These are phyloP conservation scores for Cutaneotrichosporon arboriforme DNA, from an alignment of 1,284 basidiomycete species.

Conservation along the genomic window DNA sequence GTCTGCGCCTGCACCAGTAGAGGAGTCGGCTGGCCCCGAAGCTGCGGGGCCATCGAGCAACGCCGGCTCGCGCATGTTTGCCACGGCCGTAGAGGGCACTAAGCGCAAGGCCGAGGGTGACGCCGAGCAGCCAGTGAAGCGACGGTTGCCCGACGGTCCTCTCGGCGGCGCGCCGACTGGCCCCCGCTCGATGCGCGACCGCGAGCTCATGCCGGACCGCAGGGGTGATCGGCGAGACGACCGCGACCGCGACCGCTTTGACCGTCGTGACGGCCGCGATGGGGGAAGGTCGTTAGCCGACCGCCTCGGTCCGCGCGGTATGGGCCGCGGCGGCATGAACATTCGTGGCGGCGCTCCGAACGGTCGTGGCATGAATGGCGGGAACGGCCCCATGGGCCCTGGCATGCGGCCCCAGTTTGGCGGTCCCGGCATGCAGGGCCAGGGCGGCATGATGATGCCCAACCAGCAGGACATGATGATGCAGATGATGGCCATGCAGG, in stretches of 20 bases:
- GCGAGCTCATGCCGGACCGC: neutral
- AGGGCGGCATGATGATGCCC: conserved; percentile 22
- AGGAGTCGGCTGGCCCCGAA: conserved; percentile 4
- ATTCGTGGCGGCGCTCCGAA: conserved; percentile 18
- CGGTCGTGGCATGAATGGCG: conserved; percentile 9
- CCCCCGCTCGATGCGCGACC: conserved; percentile 12
- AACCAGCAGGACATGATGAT: conserved; percentile 48
- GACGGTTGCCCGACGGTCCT: conserved; percentile 15
- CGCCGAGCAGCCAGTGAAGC: conserved; percentile 15
- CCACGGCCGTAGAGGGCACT: conserved; percentile 19
- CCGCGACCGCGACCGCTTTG: neutral
- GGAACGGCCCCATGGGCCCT: conserved; percentile 13
- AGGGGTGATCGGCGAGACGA: neutral
- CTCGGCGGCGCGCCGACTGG: conserved; percentile 20
- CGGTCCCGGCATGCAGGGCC: conserved; percentile 5
- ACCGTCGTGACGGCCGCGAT: neutral
- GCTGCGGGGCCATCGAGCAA: neutral
- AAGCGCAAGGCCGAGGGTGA: conserved; percentile 20
- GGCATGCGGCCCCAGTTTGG: conserved; percentile 1
- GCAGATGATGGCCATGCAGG: conserved; percentile 50
- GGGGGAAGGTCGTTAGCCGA: conserved; percentile 11
- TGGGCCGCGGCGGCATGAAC: conserved; percentile 17
- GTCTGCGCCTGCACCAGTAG: conserved; percentile 5
- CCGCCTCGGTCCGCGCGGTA: conserved; percentile 15
- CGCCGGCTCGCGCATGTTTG: conserved; percentile 11